These are phyloP conservation scores for Pneumocystis canis DNA, from an alignment of 1,139 yeast genomes.

Conservation along the genomic window DNA sequence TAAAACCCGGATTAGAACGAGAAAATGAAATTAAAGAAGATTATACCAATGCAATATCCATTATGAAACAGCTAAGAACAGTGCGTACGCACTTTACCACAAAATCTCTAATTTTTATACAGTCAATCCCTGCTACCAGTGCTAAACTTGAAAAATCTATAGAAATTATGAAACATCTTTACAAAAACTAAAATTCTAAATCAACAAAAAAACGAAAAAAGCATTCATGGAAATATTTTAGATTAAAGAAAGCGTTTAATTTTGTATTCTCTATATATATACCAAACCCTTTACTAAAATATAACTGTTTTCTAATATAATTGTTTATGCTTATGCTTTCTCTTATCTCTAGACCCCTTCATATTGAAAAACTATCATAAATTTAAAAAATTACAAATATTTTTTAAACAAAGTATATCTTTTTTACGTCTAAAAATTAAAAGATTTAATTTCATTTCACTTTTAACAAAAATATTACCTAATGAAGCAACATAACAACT, in stretches of 20 bases:
- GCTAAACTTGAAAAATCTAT: slow-evolving; percentile 1
- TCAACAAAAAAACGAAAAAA: not conserved
- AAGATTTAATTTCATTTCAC: too few species aligned
- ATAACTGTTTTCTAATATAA: not conserved
- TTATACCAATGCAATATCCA: not conserved
- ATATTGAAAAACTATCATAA: not conserved
- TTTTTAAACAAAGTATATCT: not conserved
- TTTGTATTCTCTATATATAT: not conserved
- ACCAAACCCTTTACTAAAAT: not conserved
- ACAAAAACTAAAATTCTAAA: not conserved
- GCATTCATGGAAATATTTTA: not conserved
- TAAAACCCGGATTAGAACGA: not conserved
- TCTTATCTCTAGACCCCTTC: not conserved
- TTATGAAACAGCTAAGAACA: not conserved
- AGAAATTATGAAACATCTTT: not conserved
- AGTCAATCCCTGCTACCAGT: slow-evolving; percentile 1
- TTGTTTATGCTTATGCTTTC: not conserved
- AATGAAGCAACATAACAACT: too few species aligned
- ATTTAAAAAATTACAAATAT: not conserved
- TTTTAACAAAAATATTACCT: too few species aligned
- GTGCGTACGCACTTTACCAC: not conserved
- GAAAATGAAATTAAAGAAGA: not conserved
- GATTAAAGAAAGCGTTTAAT: not conserved
- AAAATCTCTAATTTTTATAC: not conserved
- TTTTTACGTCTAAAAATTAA: not conserved